phyloP scores from a whole-genome alignment of 1,284 basidiomycete species.

The Hymenochaete sp. region DNA sequence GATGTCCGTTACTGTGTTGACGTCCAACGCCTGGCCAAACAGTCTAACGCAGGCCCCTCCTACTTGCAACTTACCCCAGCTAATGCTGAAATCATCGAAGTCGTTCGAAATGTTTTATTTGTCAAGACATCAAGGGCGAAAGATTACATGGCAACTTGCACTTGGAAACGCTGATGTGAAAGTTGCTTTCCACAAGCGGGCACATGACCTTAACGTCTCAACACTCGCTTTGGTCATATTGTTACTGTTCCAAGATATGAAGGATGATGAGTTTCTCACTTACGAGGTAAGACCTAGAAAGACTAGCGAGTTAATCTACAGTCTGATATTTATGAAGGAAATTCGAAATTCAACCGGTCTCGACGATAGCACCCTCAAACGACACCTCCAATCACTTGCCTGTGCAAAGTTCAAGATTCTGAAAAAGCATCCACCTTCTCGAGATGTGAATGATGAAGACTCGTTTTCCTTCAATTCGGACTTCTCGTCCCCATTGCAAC shows the following conservation, averaged over 20 bases:
- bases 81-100: slow-evolving; percentile 56
- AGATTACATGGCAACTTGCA: slow-evolving; percentile 91
- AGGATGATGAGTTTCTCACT: slow-evolving; percentile 60
- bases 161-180: slow-evolving; percentile 88
- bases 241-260: slow-evolving; percentile 75
- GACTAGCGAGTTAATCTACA: not conserved
- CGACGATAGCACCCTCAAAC: slow-evolving; percentile 71
- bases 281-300: slow-evolving; percentile 48
- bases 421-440: slow-evolving; percentile 83
- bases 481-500: slow-evolving; percentile 76
- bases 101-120: slow-evolving; percentile 90
- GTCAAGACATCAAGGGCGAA: slow-evolving; percentile 79
- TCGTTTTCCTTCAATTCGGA: slow-evolving; percentile 83
- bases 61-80: slow-evolving; percentile 59
- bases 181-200: slow-evolving; percentile 71
- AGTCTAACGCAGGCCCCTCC: slow-evolving; percentile 48
- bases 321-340: slow-evolving; percentile 28
- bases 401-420: slow-evolving; percentile 96
- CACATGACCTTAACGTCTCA: slow-evolving; percentile 89
- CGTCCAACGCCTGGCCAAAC: slow-evolving; percentile 88
- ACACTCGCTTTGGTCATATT: slow-evolving; percentile 88
- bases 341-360: slow-evolving; percentile 58
- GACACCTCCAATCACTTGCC: slow-evolving; percentile 91
- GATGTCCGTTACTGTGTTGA: slow-evolving; percentile 82
- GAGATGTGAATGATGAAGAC: slow-evolving; percentile 73